These are phyloP conservation scores for Linnemannia zychae DNA, from an alignment of 192 early-diverging fungal genomes.

Conservation along the genomic window DNA sequence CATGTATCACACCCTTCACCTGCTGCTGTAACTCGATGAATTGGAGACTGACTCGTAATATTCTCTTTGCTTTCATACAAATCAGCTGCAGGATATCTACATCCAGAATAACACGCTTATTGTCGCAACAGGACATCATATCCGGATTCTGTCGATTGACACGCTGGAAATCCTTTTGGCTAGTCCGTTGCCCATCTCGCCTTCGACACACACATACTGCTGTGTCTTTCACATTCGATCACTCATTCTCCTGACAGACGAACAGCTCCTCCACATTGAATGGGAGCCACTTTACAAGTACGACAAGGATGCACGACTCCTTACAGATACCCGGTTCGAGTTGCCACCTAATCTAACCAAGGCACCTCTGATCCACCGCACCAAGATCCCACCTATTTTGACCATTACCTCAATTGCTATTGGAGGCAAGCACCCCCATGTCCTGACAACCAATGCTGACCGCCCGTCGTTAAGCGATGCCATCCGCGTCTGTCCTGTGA, in stretches of 20 bases:
- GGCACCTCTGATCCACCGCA: constrained; percentile 33
- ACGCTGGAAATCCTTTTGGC: constrained; percentile 31
- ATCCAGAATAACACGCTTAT: constrained; percentile 49
- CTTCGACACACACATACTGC: constrained; percentile 16
- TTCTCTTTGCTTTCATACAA: background rate
- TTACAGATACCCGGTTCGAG: constrained; percentile 29
- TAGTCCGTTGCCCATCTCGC: constrained; percentile 16
- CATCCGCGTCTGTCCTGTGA: constrained; percentile 45
- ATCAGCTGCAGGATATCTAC: constrained; percentile 47
- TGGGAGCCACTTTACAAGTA: constrained; percentile 41
- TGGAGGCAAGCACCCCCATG: constrained; percentile 45
- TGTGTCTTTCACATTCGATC: constrained; percentile 54
- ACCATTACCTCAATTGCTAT: constrained; percentile 53
- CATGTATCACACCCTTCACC: background rate
- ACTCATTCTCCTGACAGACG: constrained; percentile 39
- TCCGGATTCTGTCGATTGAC: constrained; percentile 40
- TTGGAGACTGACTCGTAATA: background rate
- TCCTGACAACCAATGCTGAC: constrained; percentile 49
- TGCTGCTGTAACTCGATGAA: background rate
- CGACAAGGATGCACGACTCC: constrained; percentile 15
- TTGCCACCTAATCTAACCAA: constrained; percentile 38
- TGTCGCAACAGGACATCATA: constrained; percentile 30
- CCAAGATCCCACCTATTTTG: constrained; percentile 41
- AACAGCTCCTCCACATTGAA: constrained; percentile 39
- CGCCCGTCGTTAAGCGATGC: constrained; percentile 37